A percentile compares a stretch with the other conserved stretches of the same genome.
Evolutionary conservation across 2,329 filamentous ascomycete genomes (phyloP).

Genomic region (Fusarium goolgardi): DNA sequence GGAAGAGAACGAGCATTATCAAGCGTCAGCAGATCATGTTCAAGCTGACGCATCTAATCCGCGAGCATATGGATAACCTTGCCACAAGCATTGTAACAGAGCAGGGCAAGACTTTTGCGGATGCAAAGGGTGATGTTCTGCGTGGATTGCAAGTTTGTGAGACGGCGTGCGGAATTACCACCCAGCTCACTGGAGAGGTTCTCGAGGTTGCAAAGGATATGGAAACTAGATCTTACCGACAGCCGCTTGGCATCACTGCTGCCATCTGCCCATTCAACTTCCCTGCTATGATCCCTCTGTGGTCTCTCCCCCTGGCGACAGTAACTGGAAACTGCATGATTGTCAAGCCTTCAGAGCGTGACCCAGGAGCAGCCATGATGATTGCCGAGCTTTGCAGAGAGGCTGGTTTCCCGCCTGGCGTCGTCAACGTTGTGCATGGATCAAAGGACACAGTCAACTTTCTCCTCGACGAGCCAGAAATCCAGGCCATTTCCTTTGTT

Average conservation of each 20-base stretch:
- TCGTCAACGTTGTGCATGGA: conserved; percentile 81
- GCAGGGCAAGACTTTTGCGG: conserved; percentile 82
- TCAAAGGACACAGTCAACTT: conserved; percentile 81
- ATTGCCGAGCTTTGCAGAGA: conserved; percentile 78
- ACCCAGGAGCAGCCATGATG: conserved; percentile 83
- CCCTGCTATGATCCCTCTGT: conserved; percentile 86
- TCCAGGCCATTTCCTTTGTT: conserved; percentile 85
- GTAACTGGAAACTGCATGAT: conserved; percentile 82
- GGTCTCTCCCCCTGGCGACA: conserved; percentile 82
- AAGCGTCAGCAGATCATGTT: conserved; percentile 82
- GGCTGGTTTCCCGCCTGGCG: conserved; percentile 80
- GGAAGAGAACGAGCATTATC: conserved; percentile 74
- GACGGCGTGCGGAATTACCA: conserved; percentile 78
- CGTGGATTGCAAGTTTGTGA: conserved; percentile 81
- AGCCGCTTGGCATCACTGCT: conserved; percentile 79
- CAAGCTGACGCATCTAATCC: conserved; percentile 76
- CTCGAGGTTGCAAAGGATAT: conserved; percentile 85
- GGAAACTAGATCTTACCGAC: conserved; percentile 81
- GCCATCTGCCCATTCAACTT: conserved; percentile 87
- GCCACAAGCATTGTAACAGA: conserved; percentile 81
- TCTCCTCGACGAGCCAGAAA: conserved; percentile 79
- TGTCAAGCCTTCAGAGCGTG: conserved; percentile 82
- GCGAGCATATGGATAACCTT: conserved; percentile 81
- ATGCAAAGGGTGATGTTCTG: conserved; percentile 79
- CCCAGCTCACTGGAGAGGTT: conserved; percentile 78